These are phyloP conservation scores for Penicillium sp. DNA, from an alignment of 2,329 filamentous ascomycete species.

Conservation along the genomic window DNA sequence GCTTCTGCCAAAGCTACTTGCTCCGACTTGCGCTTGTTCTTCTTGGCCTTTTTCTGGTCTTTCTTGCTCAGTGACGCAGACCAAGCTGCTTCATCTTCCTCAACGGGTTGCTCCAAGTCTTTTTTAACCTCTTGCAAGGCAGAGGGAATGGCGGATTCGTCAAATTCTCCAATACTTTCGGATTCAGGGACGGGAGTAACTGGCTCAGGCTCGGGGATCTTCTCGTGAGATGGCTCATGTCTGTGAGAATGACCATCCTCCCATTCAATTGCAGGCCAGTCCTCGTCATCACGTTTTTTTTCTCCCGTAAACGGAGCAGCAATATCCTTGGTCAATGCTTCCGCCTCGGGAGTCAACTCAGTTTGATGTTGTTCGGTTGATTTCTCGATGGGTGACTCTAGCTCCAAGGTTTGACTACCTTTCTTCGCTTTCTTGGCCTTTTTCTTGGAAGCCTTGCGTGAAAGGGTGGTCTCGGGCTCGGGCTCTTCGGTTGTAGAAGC, in stretches of 20 bases:
- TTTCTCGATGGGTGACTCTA: conserved; percentile 7
- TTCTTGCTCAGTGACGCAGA: conserved; percentile 28
- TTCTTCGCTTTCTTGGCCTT: conserved; percentile 40
- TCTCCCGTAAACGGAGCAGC: conserved; percentile 6
- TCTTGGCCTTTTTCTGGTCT: conserved; percentile 35
- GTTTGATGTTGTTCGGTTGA: conserved; percentile 8
- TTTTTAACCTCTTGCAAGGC: conserved; percentile 24
- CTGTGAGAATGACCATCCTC: conserved; percentile 32
- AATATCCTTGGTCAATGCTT: conserved; percentile 12
- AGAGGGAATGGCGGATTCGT: conserved; percentile 4
- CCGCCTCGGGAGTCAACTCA: conserved; percentile 12
- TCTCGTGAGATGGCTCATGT: conserved; percentile 29
- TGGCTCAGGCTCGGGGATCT: conserved; percentile 29
- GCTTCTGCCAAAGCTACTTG: conserved; percentile 20
- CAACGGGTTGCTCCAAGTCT: conserved; percentile 10
- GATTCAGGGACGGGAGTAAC: conserved; percentile 28
- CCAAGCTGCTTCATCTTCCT: conserved; percentile 22
- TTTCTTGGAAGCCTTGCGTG: conserved; percentile 38
- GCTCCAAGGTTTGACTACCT: conserved; percentile 13
- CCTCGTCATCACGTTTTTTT: conserved; percentile 34
- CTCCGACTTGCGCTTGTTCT: conserved; percentile 36
- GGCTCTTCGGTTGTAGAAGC: conserved; percentile 11
- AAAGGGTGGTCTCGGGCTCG: conserved; percentile 21
- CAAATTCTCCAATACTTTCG: conserved; percentile 2
- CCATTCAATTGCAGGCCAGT: conserved; percentile 46